phyloP scores from a whole-genome alignment of 805 yeast species.

The Tetrapisispora fleetii region DNA sequence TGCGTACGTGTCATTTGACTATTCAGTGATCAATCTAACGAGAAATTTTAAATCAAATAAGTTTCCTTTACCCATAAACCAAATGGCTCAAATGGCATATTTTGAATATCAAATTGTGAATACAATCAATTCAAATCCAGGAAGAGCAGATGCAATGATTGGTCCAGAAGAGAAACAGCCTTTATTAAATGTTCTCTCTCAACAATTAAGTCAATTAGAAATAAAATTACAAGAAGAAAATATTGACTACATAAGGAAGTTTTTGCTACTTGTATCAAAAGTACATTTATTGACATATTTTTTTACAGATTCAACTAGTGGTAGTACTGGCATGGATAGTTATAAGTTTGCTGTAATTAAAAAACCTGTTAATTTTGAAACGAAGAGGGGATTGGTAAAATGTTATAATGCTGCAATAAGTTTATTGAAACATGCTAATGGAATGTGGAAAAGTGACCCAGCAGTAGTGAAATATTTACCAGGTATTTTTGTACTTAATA shows the following conservation, averaged over 20 bases:
- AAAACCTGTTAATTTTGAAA: slow-evolving; percentile 36
- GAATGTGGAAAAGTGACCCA: slow-evolving; percentile 49
- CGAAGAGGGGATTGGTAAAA: slow-evolving; percentile 62
- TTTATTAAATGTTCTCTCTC: slow-evolving; percentile 55
- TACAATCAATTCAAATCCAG: slow-evolving; percentile 60
- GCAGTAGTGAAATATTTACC: slow-evolving; percentile 72
- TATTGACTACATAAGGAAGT: slow-evolving; percentile 59
- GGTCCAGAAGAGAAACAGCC: slow-evolving; percentile 67
- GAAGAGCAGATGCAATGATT: slow-evolving; percentile 56
- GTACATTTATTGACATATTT: slow-evolving; percentile 78
- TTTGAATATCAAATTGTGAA: slow-evolving; percentile 79
- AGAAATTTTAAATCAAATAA: not conserved
- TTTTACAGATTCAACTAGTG: slow-evolving; percentile 45
- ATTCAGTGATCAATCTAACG: slow-evolving; percentile 37
- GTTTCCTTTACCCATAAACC: slow-evolving; percentile 53
- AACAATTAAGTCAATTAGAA: slow-evolving; percentile 72
- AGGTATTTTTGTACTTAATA: slow-evolving; percentile 64
- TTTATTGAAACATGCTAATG: slow-evolving; percentile 54
- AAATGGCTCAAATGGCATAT: slow-evolving; percentile 73
- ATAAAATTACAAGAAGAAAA: slow-evolving; percentile 34
- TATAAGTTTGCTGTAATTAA: not conserved
- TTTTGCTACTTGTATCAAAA: slow-evolving; percentile 61
- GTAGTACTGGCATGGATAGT: not conserved
- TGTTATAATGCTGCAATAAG: slow-evolving; percentile 74
- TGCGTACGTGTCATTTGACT: slow-evolving; percentile 78